Evolutionary conservation across 495 filamentous ascomycete species (phyloP).

Genomic region (Hypoxylon crocopeplum): DNA sequence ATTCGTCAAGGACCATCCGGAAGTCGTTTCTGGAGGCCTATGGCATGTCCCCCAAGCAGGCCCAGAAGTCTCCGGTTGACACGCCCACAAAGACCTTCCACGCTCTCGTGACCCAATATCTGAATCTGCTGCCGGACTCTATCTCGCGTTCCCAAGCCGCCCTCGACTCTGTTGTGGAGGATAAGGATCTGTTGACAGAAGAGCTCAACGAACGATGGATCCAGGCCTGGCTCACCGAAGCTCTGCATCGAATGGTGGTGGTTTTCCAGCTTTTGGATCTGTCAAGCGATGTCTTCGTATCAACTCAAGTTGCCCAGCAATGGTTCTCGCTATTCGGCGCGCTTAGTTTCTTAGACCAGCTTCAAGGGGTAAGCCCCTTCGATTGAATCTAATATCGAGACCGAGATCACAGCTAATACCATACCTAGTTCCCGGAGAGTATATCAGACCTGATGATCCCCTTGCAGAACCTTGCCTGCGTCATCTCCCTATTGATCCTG

Average conservation of each 20-base stretch:
- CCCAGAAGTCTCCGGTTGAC: conserved; percentile 33
- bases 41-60: conserved; percentile 41
- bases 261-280: conserved; percentile 73
- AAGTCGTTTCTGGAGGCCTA: conserved; percentile 39
- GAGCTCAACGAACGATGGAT: conserved; percentile 68
- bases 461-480: conserved; percentile 70
- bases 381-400: background rate
- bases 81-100: conserved; percentile 44
- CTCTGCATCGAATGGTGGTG: conserved; percentile 74
- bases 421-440: conserved; percentile 31
- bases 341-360: conserved; percentile 67
- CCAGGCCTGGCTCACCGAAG: conserved; percentile 67
- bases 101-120: conserved; percentile 49
- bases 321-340: conserved; percentile 78
- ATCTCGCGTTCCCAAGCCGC: conserved; percentile 41
- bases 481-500: conserved; percentile 76
- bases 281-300: conserved; percentile 59
- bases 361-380: conserved; percentile 59
- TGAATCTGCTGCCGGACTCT: conserved; percentile 45
- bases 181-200: conserved; percentile 44
- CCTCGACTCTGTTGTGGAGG: conserved; percentile 33
- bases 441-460: conserved; percentile 64
- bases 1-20: conserved; percentile 35
- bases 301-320: conserved; percentile 61
- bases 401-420: conserved; percentile 37